Evolutionary conservation across 2,329 filamentous ascomycete species (phyloP), one percentile per base, ranked within the genome.

Genomic region (Huntiella moniliformis): DNA sequence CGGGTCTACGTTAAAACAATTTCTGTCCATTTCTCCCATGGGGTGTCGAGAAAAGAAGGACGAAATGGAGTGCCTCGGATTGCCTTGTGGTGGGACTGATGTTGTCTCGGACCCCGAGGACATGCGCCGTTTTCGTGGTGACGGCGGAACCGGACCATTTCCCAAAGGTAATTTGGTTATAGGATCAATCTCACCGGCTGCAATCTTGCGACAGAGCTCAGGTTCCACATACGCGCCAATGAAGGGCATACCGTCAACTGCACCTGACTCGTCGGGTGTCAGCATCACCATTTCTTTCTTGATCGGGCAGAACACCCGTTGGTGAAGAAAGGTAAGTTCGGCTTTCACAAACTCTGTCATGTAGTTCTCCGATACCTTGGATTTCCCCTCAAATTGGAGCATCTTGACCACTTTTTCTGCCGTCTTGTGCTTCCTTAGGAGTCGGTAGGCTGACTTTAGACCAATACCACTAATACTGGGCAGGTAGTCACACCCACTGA

Each of bases 401-500:
- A 84, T 82, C 44, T 78, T 77, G 47, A 98, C 65, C 13, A 92
- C 71, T 49, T 78, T 79, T 44, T 96, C 88, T 4, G 91, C 73
- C 0, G 76, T 83, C 60, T 88, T 94, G 64, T 94, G 75, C 60
- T 92, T 94, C 50, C 88, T 77, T 49, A 98, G 72, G 65, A 91
- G 74, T 38, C 86, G 78, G 61, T 98, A 82, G 0, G 91, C 88
- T 4, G 87, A 96, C 67, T 95, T 96, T 47, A 98, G 61, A 0
- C 91, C 91, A 61, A 98, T 76, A 43, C 81, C 81, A 47, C 76
- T 79, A 51, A 98, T 82, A 49, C 81, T 82, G 2, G 79, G 67
- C n/a, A 96, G 71, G 59, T 98, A 98, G 58, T 98, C 91, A 58
- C 91, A 98, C 5, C 91, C 91, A 57, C 86, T 94, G 50, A 98